Evolutionary conservation across 768 basidiomycete genomes (phyloP).

Genomic region (Suillus discolor): DNA sequence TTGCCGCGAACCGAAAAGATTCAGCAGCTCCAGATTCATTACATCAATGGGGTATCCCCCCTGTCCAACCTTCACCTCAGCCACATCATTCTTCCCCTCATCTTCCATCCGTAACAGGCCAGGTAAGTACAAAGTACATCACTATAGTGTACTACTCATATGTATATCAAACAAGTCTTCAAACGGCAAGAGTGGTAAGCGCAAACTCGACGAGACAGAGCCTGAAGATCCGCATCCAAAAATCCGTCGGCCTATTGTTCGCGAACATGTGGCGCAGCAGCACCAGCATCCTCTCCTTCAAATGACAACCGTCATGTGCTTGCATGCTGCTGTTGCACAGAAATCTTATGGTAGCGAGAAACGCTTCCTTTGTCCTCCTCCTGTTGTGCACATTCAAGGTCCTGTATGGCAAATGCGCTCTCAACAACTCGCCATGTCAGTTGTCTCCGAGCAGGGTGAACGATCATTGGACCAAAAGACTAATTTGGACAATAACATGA

Average conservation of each 20-base stretch:
- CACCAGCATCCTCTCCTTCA: conserved; percentile 68
- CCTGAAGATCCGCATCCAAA: conserved; percentile 69
- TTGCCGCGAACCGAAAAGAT: conserved; percentile 37
- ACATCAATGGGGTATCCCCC: conserved; percentile 41
- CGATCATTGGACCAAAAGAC: conserved; percentile 86
- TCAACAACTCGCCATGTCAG: conserved; percentile 83
- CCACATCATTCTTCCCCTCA: conserved; percentile 34
- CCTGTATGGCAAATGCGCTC: conserved; percentile 82
- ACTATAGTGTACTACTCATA: conserved; percentile 28
- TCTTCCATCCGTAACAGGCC: conserved; percentile 34
- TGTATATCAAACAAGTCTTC: conserved; percentile 23
- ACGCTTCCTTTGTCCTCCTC: conserved; percentile 91
- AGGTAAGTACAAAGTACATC: conserved; percentile 36
- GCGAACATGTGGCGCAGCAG: conserved; percentile 64
- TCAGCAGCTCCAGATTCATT: conserved; percentile 29
- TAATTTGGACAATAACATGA: conserved; percentile 80
- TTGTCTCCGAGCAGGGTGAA: conserved; percentile 82
- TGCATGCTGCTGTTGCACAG: conserved; percentile 93
- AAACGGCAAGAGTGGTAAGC: conserved; percentile 57
- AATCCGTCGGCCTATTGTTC: conserved; percentile 83
- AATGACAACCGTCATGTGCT: conserved; percentile 89
- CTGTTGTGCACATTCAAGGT: conserved; percentile 90
- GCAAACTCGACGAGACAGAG: conserved; percentile 68
- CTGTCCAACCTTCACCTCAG: conserved; percentile 23
- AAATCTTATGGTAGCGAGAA: conserved; percentile 97